phyloP scores from a whole-genome alignment of 2,329 filamentous ascomycete species.

The Pleomassaria siparia region DNA sequence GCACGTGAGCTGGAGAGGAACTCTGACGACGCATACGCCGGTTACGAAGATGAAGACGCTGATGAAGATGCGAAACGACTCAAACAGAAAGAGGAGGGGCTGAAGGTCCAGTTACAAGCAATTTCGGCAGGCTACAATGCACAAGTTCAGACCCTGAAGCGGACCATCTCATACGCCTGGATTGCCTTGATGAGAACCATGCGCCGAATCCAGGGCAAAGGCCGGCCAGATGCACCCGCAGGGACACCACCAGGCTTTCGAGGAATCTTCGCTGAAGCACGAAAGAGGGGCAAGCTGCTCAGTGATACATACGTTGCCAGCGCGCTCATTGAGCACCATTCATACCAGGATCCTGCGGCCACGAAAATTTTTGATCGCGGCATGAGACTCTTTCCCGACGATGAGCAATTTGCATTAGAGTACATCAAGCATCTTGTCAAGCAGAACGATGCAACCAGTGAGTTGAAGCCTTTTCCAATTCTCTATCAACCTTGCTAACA shows the following conservation, averaged over 20 bases:
- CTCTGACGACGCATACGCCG: constrained; percentile 47
- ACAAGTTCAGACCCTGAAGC: constrained; percentile 75
- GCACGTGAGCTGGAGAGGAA: constrained; percentile 41
- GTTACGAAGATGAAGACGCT: constrained; percentile 54
- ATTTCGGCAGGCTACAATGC: constrained; percentile 67
- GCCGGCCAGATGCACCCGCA: constrained; percentile 61
- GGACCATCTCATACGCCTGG: constrained; percentile 90
- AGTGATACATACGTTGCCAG: constrained; percentile 95
- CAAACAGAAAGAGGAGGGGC: constrained; percentile 54
- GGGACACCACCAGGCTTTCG: constrained; percentile 70
- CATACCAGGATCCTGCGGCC: constrained; percentile 90
- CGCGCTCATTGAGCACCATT: constrained; percentile 90
- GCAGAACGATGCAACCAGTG: constrained; percentile 90
- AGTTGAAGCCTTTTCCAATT: constrained; percentile 43
- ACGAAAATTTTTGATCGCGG: constrained; percentile 96
- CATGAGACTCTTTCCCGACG: constrained; percentile 88
- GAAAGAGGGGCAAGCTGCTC: constrained; percentile 81
- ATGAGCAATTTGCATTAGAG: constrained; percentile 90
- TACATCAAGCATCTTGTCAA: constrained; percentile 94
- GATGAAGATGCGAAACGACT: constrained; percentile 24
- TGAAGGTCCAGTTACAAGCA: constrained; percentile 57
- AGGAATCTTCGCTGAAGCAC: constrained; percentile 85
- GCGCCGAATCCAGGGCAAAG: constrained; percentile 86
- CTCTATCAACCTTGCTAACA: constrained; percentile 11
- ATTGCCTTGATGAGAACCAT: constrained; percentile 92